Percentiles rank a stretch among this genome's conserved stretches.
Evolutionary conservation across 768 basidiomycete species (phyloP).

Genomic region (Mycena vulgaris): DNA sequence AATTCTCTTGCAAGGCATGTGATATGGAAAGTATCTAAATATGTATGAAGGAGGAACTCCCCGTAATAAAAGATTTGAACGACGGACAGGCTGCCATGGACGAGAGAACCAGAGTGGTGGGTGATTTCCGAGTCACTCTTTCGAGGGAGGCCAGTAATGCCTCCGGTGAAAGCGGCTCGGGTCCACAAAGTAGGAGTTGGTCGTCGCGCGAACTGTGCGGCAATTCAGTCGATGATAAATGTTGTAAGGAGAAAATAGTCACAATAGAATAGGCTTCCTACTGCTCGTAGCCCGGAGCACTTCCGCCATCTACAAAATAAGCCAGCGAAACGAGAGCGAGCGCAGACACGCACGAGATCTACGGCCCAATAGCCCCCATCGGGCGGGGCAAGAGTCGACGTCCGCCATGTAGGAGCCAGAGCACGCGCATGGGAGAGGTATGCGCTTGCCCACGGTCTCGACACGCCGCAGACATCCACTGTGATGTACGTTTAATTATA

Average conservation of each 20-base stretch:
- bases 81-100: slow-evolving; percentile 1
- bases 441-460: slow-evolving; percentile 26
- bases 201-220: slow-evolving; percentile 4
- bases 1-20: slow-evolving; percentile 13
- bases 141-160: not conserved
- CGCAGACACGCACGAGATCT: not conserved
- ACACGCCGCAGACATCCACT: not conserved
- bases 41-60: no score
- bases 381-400: not conserved
- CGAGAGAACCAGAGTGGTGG: not conserved
- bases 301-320: slow-evolving; percentile 10
- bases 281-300: not conserved
- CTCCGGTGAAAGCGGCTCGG: slow-evolving; percentile 4
- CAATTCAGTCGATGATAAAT: not conserved
- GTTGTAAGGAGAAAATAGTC: not conserved
- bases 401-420: slow-evolving; percentile 7
- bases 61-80: not conserved
- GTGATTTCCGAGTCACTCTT: not conserved
- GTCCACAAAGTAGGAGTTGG: slow-evolving; percentile 12
- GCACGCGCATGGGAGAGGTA: slow-evolving; percentile 28
- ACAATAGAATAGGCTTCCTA: slow-evolving; percentile 24
- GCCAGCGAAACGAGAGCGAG: no score
- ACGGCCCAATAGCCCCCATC: not conserved
- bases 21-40: slow-evolving; percentile 18
- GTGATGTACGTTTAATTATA: no score